Evolutionary conservation across 2,329 filamentous ascomycete species (phyloP).

Genomic region (Alternaria angustiovoidea): DNA sequence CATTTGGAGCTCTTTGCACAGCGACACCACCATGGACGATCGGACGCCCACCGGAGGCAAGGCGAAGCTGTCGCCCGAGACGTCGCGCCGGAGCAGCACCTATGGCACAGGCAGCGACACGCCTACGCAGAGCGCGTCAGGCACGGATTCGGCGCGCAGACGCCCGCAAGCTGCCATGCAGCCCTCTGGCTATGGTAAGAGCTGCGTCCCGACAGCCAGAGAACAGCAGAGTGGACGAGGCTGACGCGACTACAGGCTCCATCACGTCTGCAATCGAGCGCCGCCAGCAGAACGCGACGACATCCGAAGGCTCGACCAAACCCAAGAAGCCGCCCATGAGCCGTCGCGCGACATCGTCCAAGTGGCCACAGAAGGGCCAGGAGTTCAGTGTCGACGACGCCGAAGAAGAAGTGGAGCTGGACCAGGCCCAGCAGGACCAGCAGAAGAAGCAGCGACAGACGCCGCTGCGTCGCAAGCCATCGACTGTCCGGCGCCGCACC

Average conservation of each 20-base stretch:
- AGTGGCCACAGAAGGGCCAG: slow-evolving; percentile 79
- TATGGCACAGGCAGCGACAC: slow-evolving; percentile 33
- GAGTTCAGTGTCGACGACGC: slow-evolving; percentile 94
- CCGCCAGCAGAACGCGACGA: slow-evolving; percentile 31
- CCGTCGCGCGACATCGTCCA: slow-evolving; percentile 77
- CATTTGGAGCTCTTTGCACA: slow-evolving; percentile 15
- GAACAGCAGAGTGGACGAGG: neutral
- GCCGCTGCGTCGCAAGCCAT: slow-evolving; percentile 58
- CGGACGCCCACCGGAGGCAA: slow-evolving; percentile 34
- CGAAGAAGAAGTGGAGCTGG: slow-evolving; percentile 77
- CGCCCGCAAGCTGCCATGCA: slow-evolving; percentile 38
- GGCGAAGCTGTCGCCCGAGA: slow-evolving; percentile 31
- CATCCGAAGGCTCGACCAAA: slow-evolving; percentile 35
- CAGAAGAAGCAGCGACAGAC: slow-evolving; percentile 44
- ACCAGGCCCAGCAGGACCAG: slow-evolving; percentile 57
- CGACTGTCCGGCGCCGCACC: slow-evolving; percentile 60
- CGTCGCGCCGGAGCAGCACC: slow-evolving; percentile 39
- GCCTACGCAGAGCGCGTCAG: slow-evolving; percentile 27
- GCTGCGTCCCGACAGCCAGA: neutral
- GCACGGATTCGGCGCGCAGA: slow-evolving; percentile 41
- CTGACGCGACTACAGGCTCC: slow-evolving; percentile 39
- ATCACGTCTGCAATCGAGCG: slow-evolving; percentile 47
- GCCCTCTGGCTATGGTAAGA: slow-evolving; percentile 47
- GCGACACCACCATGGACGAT: slow-evolving; percentile 41
- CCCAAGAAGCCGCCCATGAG: slow-evolving; percentile 76